phyloP scores from a whole-genome alignment of 495 filamentous ascomycete species.

The Talaromyces liani region DNA sequence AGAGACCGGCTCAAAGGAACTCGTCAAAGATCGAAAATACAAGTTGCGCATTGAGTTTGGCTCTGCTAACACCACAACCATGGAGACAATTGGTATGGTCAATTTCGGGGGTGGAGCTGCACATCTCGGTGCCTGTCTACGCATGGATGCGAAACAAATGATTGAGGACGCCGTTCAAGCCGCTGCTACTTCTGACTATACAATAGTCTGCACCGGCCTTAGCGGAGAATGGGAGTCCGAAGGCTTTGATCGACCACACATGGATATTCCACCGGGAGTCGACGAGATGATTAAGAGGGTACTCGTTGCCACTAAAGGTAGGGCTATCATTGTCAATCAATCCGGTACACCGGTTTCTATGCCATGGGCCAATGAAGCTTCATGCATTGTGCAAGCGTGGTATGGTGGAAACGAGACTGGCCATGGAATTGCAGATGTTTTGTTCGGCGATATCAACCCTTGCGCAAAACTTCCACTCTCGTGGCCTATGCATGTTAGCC shows the following conservation, averaged over 20 bases:
- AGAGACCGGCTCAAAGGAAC: constrained; percentile 41
- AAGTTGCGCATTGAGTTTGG: constrained; percentile 55
- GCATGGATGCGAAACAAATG: background rate
- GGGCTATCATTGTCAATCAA: background rate
- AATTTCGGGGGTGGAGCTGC: constrained; percentile 56
- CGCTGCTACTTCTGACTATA: constrained; percentile 56
- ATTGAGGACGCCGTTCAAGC: constrained; percentile 51
- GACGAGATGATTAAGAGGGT: constrained; percentile 62
- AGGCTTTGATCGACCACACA: constrained; percentile 67
- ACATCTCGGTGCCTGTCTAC: background rate
- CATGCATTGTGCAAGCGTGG: constrained; percentile 61
- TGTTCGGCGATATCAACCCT: constrained; percentile 54
- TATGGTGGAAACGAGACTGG: constrained; percentile 55
- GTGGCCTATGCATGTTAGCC: constrained; percentile 52
- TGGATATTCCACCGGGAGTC: constrained; percentile 62
- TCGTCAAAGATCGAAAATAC: constrained; percentile 49
- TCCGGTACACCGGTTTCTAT: constrained; percentile 46
- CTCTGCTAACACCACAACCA: constrained; percentile 52
- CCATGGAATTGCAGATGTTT: constrained; percentile 45
- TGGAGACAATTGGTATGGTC: constrained; percentile 42
- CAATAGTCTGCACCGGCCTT: constrained; percentile 66
- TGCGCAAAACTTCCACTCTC: constrained; percentile 43
- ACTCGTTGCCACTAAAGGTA: constrained; percentile 16
- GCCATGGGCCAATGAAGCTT: constrained; percentile 64
- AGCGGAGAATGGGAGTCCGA: constrained; percentile 82